A percentile compares a stretch with the other conserved stretches of the same genome.
phyloP scores from a whole-genome alignment of 2,329 filamentous ascomycete genomes.

The Daldinia sp. region DNA sequence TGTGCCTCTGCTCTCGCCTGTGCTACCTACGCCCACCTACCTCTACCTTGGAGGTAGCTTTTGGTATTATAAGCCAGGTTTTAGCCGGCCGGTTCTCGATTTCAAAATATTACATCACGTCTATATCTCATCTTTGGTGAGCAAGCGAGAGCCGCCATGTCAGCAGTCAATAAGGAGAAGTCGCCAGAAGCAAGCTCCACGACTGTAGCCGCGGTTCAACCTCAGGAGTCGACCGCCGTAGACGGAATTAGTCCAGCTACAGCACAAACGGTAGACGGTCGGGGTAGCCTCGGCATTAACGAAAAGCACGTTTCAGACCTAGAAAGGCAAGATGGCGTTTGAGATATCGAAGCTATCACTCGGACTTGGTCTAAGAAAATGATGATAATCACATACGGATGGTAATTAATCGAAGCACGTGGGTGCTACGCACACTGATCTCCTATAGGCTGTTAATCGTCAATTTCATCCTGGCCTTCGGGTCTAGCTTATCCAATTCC shows the following conservation, averaged over 20 bases:
- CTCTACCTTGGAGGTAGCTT: background rate
- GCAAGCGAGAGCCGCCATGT: too few relatives aligned
- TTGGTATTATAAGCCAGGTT: background rate
- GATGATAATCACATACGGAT: slow-evolving; percentile 50
- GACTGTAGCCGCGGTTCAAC: background rate
- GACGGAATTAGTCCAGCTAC: slow-evolving; percentile 6
- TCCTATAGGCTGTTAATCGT: background rate
- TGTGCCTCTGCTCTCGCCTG: slow-evolving; percentile 1
- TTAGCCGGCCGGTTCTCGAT: background rate
- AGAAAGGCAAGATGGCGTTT: slow-evolving; percentile 51
- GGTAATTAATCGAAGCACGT: slow-evolving; percentile 46
- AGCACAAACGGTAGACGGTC: background rate
- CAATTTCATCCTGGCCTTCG: background rate
- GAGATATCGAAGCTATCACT: slow-evolving; percentile 55
- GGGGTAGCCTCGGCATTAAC: background rate
- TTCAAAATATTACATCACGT: background rate
- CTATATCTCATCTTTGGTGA: too few relatives aligned
- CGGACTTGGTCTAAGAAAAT: slow-evolving; percentile 51
- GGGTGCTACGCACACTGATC: background rate
- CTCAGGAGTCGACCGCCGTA: background rate
- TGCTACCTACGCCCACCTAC: background rate
- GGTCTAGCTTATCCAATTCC: slow-evolving; percentile 34
- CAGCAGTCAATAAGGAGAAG: too few relatives aligned
- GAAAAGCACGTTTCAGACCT: slow-evolving; percentile 14
- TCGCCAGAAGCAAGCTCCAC: too few relatives aligned